Conservation (phyloP, 164 flowering plant species). For the Berberis vulgaris region DNA sequence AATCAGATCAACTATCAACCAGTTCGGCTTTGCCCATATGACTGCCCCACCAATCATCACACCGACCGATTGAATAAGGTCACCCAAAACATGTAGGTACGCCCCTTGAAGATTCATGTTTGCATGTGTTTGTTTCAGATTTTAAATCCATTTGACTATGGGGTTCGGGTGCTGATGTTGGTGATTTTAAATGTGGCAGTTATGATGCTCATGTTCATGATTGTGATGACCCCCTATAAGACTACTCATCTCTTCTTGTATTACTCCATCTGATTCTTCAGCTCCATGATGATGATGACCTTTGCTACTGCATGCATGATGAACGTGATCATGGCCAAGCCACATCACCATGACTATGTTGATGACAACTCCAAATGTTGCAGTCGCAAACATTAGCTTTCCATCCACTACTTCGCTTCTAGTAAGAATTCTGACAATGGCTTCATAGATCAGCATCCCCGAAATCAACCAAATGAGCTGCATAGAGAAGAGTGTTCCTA, state of each 20-base stretch:
- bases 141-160: background rate
- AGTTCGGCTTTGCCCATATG: constrained; percentile 48
- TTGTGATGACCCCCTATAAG: constrained; percentile 11
- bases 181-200: constrained; percentile 1
- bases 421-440: constrained; percentile 32
- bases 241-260: constrained; percentile 20
- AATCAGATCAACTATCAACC: constrained; percentile 50
- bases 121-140: constrained; percentile 5
- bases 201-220: constrained; percentile 9
- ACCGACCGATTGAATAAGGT: constrained; percentile 58
- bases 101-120: constrained; percentile 68
- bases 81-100: constrained; percentile 48
- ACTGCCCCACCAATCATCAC: constrained; percentile 58
- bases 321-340: constrained; percentile 24
- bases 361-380: constrained; percentile 43
- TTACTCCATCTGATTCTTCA: constrained; percentile 6
- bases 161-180: background rate
- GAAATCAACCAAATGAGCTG: constrained; percentile 54
- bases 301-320: constrained; percentile 5
- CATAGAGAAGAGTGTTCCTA: constrained; percentile 51
- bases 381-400: constrained; percentile 45
- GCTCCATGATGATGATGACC: constrained; percentile 8
- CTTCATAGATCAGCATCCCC: constrained; percentile 44
- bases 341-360: constrained; percentile 40
- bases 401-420: constrained; percentile 27